phyloP scores from a whole-genome alignment of 2,329 filamentous ascomycete genomes.

The Sporothrix phasma region DNA sequence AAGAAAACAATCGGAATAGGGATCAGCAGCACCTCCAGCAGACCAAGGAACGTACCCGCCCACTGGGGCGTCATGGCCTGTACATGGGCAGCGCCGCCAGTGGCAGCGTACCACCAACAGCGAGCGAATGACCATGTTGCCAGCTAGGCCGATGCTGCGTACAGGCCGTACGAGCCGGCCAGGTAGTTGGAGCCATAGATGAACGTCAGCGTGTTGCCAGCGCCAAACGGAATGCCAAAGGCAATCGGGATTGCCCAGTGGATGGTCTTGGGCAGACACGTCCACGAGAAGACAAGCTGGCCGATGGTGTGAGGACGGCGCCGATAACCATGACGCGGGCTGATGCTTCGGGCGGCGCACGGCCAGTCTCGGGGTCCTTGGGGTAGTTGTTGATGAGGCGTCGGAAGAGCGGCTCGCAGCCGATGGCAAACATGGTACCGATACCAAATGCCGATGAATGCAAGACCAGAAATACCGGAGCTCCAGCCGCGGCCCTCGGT shows the following conservation, averaged over 20 bases:
- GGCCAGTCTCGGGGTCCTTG: conserved; percentile 64
- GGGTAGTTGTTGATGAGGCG: conserved; percentile 68
- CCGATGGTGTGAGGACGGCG: conserved; percentile 61
- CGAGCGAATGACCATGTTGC: conserved; percentile 61
- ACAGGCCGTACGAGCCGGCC: conserved; percentile 64
- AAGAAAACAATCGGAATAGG: conserved; percentile 72
- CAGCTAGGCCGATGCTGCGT: conserved; percentile 68
- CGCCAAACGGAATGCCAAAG: conserved; percentile 65
- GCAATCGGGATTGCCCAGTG: conserved; percentile 71
- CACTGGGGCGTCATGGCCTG: conserved; percentile 56
- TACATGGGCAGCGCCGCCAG: conserved; percentile 68
- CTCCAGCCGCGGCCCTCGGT: conserved; percentile 64
- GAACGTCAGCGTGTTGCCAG: conserved; percentile 64
- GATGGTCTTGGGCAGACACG: conserved; percentile 63
- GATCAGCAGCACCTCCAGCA: conserved; percentile 59
- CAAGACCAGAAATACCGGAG: conserved; percentile 60
- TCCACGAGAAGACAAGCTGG: conserved; percentile 83
- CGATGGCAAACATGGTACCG: conserved; percentile 52
- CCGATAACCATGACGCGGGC: conserved; percentile 72
- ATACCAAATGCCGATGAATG: conserved; percentile 65
- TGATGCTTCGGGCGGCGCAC: conserved; percentile 66
- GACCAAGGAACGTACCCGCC: conserved; percentile 60
- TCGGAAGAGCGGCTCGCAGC: conserved; percentile 61
- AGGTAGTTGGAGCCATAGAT: conserved; percentile 73
- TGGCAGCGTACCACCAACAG: conserved; percentile 58